Evolutionary conservation across 1,284 basidiomycete genomes (phyloP), one percentile per base, ranked within the genome.

Genomic region (Trametes hirsuta): DNA sequence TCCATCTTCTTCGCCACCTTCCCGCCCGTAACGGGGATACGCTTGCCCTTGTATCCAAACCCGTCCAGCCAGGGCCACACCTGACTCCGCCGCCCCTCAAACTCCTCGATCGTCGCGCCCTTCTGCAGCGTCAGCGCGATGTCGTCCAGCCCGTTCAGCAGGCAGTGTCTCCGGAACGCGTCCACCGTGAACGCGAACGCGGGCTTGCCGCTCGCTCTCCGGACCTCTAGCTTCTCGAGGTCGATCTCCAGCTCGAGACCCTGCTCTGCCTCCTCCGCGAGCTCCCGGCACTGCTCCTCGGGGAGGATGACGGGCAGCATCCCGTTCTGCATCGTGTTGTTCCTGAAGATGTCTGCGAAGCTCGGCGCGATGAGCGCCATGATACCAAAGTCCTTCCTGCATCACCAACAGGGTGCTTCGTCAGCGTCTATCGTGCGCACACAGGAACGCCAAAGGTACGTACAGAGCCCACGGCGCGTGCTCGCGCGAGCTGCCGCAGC

Each of bases 391-490:
- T 98, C 94, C 71, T 95, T 93, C 73, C 91, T 93, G 45, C 58
- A 45, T 18, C n/a, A 53, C 2, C 22, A 14, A 37, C 36, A 18
- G 15, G 30, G 30, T 30, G 15, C 35, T 4, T 18, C 5, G 30
- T 61, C 34, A 65, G 39, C 4, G 35, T 45, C 53, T 58, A 45
- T 25, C 39, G 51, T 39, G 11, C 22, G 53, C 39, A 47, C 34
- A 37, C 39, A 22, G 44, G 36, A 58, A 24, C 1, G 47, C n/a
- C 45, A 24, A 49, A 49, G 45, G 46, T 4, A 84, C 90, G 79
- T 68, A 93, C 84, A 98, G 80, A 74, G 95, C 95, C 95, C 95
- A 98, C 1, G 95, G 94, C 14, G 95, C 95, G 72, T 98, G 96
- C 75, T 98, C 96, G 65, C 93, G 90, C 72, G 90, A 96, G 74